Base-by-base conservation (phyloP, 805 yeast species). In the Sugiyamaella mastotermitis region DNA sequence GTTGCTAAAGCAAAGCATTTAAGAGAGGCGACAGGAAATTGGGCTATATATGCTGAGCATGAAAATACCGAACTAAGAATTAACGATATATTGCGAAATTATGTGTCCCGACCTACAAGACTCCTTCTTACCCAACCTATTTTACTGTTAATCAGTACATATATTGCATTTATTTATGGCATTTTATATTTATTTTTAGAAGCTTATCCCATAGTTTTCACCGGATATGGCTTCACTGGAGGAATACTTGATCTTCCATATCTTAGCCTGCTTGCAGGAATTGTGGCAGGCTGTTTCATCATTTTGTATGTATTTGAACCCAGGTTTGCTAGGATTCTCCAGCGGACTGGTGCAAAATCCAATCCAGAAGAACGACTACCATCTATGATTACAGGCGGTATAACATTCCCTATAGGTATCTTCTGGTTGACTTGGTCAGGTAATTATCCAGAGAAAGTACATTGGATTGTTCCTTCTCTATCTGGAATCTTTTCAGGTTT, bases 351-450 rank as follows among this genome's bases (percentile, higher is more conserved):
- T 23, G 79, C 78, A 31, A 65, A 61, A 42, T 71, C 79, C 14
- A n/a, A 10, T 10, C 94, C 95, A 0, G 95, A 86, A 60, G 81
- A 78, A 27, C 76, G 95, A 61, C 66, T 86, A 40, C 75, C 78
- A 15, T 78, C 88, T 24, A 74, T 86, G 81, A 72, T 84, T 61
- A 57, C 70, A 29, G 87, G 94, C 21, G 76, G 80, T 20, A 46
- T 83, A 38, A 55, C 71, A 8, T 85, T 86, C 66, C 80, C 92
- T 20, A 65, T 74, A 35, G 95, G 95, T 37, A 65, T 86, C 47
- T 68, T 86, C 54, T 83, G 94, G 94, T 69, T 86, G 59, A 75
- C 83, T 43, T 86, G 95, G 95, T 66, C 87, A 9, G 95, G 95
- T 56, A 72, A 76, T 47, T 86, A 78, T 60, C 80, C 74, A 33